Percentiles rank a stretch among this genome's conserved stretches.
Evolutionary conservation across 2,329 filamentous ascomycete genomes (phyloP).

Genomic region (Talaromyces rugulosus): DNA sequence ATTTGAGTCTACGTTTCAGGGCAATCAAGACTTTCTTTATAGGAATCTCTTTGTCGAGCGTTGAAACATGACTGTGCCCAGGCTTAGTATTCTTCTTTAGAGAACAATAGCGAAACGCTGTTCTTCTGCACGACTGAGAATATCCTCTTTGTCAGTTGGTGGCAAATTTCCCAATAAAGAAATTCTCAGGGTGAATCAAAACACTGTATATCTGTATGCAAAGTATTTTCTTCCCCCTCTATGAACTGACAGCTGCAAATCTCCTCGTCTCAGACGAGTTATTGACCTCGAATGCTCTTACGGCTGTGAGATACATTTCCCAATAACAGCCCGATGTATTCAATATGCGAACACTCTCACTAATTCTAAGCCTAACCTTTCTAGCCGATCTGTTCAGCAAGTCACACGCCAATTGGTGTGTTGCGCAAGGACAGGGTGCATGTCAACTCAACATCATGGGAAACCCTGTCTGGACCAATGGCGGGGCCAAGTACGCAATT

Average conservation of each 20-base stretch:
- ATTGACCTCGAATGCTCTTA: background rate
- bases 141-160: background rate
- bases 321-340: background rate
- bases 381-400: background rate
- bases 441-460: slow-evolving; percentile 8
- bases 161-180: background rate
- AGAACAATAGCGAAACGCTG: background rate
- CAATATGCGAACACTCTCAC: background rate
- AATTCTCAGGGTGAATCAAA: background rate
- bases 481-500: background rate
- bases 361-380: background rate
- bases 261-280: background rate
- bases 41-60: background rate
- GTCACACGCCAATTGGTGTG: background rate
- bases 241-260: background rate
- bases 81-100: background rate
- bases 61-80: background rate
- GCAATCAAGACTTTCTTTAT: background rate
- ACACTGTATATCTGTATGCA: background rate
- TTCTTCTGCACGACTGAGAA: background rate
- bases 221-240: background rate
- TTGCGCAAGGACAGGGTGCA: background rate
- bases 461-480: background rate
- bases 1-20: background rate
- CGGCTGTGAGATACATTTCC: background rate